Percentiles rank a stretch among this genome's conserved stretches.
These are phyloP conservation scores for Melaleuca quinquenervia DNA, from an alignment of 345 rosid genomes.

Conservation along the genomic window DNA sequence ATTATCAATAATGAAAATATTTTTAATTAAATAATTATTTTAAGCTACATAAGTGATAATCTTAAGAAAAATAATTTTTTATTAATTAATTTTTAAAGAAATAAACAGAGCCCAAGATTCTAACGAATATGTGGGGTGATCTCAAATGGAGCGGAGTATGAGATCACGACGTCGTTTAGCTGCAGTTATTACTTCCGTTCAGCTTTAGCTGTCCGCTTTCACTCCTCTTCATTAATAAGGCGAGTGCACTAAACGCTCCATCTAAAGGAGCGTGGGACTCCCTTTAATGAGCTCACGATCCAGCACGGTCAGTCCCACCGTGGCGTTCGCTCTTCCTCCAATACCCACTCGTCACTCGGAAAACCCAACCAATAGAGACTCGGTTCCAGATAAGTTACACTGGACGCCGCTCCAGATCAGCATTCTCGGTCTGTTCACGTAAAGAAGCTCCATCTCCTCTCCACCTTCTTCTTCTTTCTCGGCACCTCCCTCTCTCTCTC, in stretches of 20 bases:
- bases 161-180: not conserved
- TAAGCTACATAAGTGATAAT: not conserved
- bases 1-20: not conserved
- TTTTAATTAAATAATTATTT: not conserved
- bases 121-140: not conserved
- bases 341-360: not conserved
- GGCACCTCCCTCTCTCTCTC: not conserved
- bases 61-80: not conserved
- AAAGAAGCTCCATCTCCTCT: not conserved
- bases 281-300: not conserved
- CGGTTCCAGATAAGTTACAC: not conserved
- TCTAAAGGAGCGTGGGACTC: not conserved
- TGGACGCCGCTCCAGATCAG: not conserved
- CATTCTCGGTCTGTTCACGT: not conserved
- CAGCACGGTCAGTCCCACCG: not conserved
- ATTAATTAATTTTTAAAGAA: too few species aligned
- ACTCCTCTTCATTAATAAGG: not conserved
- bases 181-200: not conserved
- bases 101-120: not conserved
- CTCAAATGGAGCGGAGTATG: not conserved
- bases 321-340: not conserved
- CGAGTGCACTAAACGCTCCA: constrained; percentile 1
- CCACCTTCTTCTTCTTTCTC: constrained; percentile 1
- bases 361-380: not conserved
- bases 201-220: not conserved